These are phyloP conservation scores for Knufia petricola DNA, from an alignment of 2,329 filamentous ascomycete species.

Conservation along the genomic window DNA sequence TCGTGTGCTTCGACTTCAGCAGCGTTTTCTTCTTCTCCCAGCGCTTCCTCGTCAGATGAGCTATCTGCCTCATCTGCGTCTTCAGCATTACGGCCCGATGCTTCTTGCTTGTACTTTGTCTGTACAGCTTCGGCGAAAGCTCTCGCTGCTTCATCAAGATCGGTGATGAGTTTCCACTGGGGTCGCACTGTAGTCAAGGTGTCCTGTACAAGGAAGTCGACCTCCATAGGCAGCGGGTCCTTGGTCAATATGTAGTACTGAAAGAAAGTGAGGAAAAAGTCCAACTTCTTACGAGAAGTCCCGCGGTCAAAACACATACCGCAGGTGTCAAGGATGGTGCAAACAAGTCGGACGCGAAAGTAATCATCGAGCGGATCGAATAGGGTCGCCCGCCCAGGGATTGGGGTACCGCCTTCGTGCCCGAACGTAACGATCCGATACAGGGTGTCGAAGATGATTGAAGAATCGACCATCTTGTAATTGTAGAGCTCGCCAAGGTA, in stretches of 20 bases:
- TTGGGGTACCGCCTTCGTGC: constrained; percentile 69
- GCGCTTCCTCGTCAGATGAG: constrained; percentile 66
- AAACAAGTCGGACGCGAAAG: constrained; percentile 85
- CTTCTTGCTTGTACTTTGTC: constrained; percentile 75
- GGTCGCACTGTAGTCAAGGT: constrained; percentile 76
- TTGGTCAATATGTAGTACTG: constrained; percentile 92
- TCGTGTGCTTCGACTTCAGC: constrained; percentile 41
- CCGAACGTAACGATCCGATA: constrained; percentile 93
- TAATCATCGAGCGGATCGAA: constrained; percentile 89
- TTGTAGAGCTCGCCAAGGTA: constrained; percentile 96
- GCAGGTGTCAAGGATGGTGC: constrained; percentile 85
- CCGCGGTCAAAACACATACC: constrained; percentile 94
- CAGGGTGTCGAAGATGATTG: constrained; percentile 87
- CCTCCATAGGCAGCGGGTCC: constrained; percentile 83
- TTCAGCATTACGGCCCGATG: constrained; percentile 59
- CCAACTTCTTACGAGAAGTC: constrained; percentile 87
- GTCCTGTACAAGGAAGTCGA: constrained; percentile 93
- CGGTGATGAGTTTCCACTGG: constrained; percentile 80
- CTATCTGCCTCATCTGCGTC: constrained; percentile 63
- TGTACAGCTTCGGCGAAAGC: constrained; percentile 80
- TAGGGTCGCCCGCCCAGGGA: constrained; percentile 64
- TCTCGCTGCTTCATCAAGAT: constrained; percentile 70
- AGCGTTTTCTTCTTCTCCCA: constrained; percentile 52
- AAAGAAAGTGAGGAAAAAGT: constrained; percentile 94
- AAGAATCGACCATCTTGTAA: constrained; percentile 91